phyloP scores from a whole-genome alignment of 352 stramenopile species.

The Globisporangium viniferum region DNA sequence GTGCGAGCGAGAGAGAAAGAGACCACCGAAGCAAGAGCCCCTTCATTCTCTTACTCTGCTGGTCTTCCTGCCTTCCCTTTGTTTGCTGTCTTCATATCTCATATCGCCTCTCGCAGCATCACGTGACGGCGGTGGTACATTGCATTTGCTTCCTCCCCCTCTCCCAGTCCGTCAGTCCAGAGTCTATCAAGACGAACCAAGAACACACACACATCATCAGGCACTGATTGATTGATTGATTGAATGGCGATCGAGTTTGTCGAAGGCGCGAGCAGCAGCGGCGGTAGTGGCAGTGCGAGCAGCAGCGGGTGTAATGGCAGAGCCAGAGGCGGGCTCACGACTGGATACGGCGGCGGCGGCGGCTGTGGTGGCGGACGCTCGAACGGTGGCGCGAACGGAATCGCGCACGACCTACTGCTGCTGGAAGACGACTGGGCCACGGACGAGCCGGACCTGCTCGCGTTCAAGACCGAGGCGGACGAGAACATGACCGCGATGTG shows the following conservation, averaged over 20 bases:
- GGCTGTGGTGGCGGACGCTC: neutral
- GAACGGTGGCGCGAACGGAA: neutral
- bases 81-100: neutral
- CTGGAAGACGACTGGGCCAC: conserved; percentile 24
- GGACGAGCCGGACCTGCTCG: conserved; percentile 15
- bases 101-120: neutral
- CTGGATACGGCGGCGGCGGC: neutral
- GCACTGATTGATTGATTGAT: too few species aligned
- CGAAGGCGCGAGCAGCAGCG: conserved; percentile 10
- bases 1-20: too few species aligned
- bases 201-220: conserved; percentile 1
- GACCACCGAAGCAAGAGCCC: too few species aligned
- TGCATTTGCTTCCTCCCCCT: neutral
- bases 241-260: conserved; percentile 21
- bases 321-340: too few species aligned
- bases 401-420: conserved; percentile 5
- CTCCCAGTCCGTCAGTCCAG: neutral
- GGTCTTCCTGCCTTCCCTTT: too few species aligned
- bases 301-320: neutral
- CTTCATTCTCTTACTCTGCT: too few species aligned
- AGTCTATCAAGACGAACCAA: too few species aligned
- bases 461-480: conserved; percentile 18
- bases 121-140: neutral
- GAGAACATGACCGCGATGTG: conserved; percentile 27
- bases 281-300: neutral